These are phyloP conservation scores for Aegle marmelos DNA, from an alignment of 345 rosid genomes.

Conservation along the genomic window DNA sequence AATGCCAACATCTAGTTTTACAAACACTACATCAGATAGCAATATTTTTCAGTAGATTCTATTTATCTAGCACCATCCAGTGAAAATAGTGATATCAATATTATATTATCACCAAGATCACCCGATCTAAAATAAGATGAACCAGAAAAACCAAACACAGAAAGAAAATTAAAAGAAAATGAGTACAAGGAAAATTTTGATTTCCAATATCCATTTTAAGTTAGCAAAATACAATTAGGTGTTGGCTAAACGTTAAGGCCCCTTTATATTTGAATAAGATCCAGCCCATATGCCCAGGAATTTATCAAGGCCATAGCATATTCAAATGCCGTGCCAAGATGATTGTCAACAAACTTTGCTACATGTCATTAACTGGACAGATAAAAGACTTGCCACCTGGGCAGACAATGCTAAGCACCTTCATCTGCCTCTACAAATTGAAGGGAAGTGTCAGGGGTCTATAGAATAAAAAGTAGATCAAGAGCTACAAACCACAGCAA, in stretches of 20 bases:
- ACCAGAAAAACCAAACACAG: too few relatives aligned
- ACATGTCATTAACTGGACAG: neutral
- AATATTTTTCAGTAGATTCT: neutral
- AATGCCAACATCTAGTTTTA: neutral
- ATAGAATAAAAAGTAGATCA: too few relatives aligned
- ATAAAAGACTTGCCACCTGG: neutral
- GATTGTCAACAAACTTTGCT: neutral
- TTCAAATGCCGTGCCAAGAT: neutral
- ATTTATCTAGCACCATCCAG: too few relatives aligned
- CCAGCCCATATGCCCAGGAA: neutral
- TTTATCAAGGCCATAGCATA: neutral
- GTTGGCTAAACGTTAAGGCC: neutral
- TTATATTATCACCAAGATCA: too few relatives aligned
- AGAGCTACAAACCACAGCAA: too few relatives aligned
- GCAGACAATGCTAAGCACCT: too few relatives aligned
- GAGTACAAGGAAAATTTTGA: too few relatives aligned
- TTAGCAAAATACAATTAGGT: neutral
- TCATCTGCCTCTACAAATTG: too few relatives aligned
- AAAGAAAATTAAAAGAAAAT: too few relatives aligned
- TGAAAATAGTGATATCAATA: too few relatives aligned
- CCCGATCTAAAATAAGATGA: too few relatives aligned
- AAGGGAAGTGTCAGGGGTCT: too few relatives aligned
- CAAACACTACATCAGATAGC: neutral
- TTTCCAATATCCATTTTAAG: neutral
- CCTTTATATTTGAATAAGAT: neutral